Percentiles rank a stretch among this genome's conserved stretches.
Evolutionary conservation across 257 asterid species (phyloP).

Genomic region (Knoxia roxburghii): DNA sequence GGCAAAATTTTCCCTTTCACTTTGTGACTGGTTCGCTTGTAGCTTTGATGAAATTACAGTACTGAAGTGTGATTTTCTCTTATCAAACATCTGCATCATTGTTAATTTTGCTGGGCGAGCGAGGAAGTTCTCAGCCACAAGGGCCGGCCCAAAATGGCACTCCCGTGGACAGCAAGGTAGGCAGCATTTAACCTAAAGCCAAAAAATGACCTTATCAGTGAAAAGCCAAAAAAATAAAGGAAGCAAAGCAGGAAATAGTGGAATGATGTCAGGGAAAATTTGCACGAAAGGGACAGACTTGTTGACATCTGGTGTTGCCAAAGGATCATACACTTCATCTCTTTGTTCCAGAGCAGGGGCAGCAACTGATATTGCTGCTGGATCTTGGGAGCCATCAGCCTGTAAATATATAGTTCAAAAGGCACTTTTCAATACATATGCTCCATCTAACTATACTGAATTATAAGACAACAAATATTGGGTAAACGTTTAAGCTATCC

Average conservation of each 20-base stretch:
- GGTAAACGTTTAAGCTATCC: background rate
- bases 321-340: slow-evolving; percentile 74
- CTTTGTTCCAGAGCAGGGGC: slow-evolving; percentile 63
- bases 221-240: background rate
- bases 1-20: background rate
- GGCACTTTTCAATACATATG: background rate
- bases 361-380: slow-evolving; percentile 49
- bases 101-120: slow-evolving; percentile 34
- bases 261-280: background rate
- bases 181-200: slow-evolving; percentile 64
- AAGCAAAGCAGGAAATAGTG: background rate
- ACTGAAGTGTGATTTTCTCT: background rate
- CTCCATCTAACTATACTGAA: slow-evolving; percentile 4
- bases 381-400: slow-evolving; percentile 74
- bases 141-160: slow-evolving; percentile 78
- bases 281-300: slow-evolving; percentile 40
- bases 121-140: slow-evolving; percentile 80
- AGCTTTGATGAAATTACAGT: background rate
- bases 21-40: no score
- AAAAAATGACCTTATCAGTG: background rate
- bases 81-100: background rate
- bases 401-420: slow-evolving; percentile 21
- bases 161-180: slow-evolving; percentile 74
- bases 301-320: slow-evolving; percentile 88
- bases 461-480: background rate